These are phyloP conservation scores for Stachybotrys elegans DNA, from an alignment of 2,329 filamentous ascomycete genomes.

Conservation along the genomic window DNA sequence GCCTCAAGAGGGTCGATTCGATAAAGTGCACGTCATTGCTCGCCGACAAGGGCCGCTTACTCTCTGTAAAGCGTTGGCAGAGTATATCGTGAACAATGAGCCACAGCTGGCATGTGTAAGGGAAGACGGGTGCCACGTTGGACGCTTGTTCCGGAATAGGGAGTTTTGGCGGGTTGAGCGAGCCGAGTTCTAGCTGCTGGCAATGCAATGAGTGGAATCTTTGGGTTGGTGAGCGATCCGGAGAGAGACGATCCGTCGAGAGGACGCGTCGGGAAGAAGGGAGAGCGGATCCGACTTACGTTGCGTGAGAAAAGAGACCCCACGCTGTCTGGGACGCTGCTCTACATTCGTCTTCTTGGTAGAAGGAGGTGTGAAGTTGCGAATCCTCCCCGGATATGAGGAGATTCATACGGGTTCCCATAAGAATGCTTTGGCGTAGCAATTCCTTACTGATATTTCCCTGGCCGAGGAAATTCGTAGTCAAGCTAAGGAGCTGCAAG, in stretches of 20 bases:
- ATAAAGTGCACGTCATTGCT: constrained; percentile 24
- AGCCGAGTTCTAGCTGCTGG: background rate
- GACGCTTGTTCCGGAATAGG: background rate
- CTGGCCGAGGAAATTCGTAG: constrained; percentile 3
- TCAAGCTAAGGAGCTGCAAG: constrained; percentile 8
- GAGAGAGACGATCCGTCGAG: background rate
- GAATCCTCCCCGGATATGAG: too few relatives aligned
- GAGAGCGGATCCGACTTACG: background rate
- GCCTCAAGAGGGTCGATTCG: constrained; percentile 16
- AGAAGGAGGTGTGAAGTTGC: too few relatives aligned
- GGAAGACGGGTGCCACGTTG: constrained; percentile 19
- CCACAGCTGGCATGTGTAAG: constrained; percentile 26
- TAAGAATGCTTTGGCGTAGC: constrained; percentile 1
- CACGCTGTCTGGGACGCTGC: constrained; percentile 6
- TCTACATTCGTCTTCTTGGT: constrained; percentile 1
- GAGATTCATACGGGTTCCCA: constrained; percentile 6
- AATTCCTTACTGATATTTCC: constrained; percentile 3
- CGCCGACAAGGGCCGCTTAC: constrained; percentile 19
- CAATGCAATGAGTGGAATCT: background rate
- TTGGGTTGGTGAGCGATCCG: background rate
- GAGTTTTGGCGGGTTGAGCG: background rate
- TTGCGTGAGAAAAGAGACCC: constrained; percentile 7
- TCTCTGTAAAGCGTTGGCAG: constrained; percentile 9
- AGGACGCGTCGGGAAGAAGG: background rate
- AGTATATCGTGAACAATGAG: constrained; percentile 20